Base-by-base conservation (phyloP, 2,329 filamentous ascomycete genomes). In the Sporothrix mexicana region DNA sequence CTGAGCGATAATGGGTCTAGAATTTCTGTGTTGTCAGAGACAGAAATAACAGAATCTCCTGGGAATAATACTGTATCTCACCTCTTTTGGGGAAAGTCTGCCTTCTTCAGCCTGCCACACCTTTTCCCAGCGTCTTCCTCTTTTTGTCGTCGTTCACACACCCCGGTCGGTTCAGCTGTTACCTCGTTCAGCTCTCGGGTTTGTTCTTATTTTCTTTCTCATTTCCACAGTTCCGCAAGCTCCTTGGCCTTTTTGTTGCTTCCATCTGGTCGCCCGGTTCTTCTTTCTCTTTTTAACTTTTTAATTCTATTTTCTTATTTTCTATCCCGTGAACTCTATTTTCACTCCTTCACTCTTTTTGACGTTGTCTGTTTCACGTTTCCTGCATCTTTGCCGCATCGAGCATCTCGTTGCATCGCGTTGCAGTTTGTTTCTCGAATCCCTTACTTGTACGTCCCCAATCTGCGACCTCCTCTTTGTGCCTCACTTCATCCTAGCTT, bases 1-100 rank as follows among this genome's bases (percentile, higher is more conserved):
- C 61, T 66, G 61, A 66, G 61, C 59, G 59, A 41, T 9, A n/a
- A 15, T 62, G 59, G 59, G 59, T 43, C 59, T 43, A 20, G 30
- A 61, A 57, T 57, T 20, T 53, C 51, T 41, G 57, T 61, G 13
- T 61, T 61, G 25, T 61, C 57, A 61, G 57, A 61, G 57, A 17
- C 57, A 61, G 30, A 36, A 61, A 41, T 61, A 61, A 57, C 12
- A 47, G 45, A 47, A 47, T 36, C 30, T 36, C 30, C 30, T 7
- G 7, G 30, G 30, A 47, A 47, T 47, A 17, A 53, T 53, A 53
- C 51, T 53, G n/a, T 53, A 53, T 17, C n/a, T 20, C 9, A 17
- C 6, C 6, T 25, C 20, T 17, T 55, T 9, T 25, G 9, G 20
- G 51, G 20, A 12, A 25, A 55, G 51, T 20, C 20, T 55, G 51